phyloP scores from a whole-genome alignment of 345 rosid genomes.

The Eucalyptus regnans region DNA sequence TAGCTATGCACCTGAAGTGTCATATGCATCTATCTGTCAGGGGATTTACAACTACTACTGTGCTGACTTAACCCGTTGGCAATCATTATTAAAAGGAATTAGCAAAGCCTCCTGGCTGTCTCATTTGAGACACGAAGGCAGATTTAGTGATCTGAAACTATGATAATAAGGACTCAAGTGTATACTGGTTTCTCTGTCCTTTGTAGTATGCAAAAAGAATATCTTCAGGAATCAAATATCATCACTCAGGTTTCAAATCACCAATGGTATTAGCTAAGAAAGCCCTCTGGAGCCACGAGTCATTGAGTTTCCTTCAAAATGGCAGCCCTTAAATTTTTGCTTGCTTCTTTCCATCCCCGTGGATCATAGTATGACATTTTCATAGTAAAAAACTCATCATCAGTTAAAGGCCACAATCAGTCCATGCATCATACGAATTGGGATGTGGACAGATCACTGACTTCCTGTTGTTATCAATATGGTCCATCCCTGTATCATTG shows the following conservation, averaged over 20 bases:
- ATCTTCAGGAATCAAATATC: not conserved
- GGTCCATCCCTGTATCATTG: not conserved
- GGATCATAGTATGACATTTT: not conserved
- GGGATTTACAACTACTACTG: not conserved
- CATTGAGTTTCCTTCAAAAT: not conserved
- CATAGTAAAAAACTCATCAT: not conserved
- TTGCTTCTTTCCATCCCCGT: not conserved
- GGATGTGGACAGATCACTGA: not conserved
- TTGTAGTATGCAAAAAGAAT: not conserved
- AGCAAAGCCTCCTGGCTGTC: not conserved
- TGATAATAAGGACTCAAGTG: not conserved
- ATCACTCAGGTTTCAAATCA: not conserved
- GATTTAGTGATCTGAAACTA: not conserved
- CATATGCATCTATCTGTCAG: not conserved
- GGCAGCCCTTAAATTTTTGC: not conserved
- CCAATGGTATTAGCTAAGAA: not conserved
- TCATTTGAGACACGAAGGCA: not conserved
- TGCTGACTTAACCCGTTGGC: not conserved
- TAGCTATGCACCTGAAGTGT: not conserved
- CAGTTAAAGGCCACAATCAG: not conserved
- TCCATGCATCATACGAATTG: not conserved
- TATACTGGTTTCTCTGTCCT: not conserved
- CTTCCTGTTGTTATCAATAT: not conserved
- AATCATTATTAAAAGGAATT: not conserved
- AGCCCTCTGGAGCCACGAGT: not conserved